Base-by-base conservation (phyloP, 2,329 filamentous ascomycete genomes). In the Aspergillus sp. region DNA sequence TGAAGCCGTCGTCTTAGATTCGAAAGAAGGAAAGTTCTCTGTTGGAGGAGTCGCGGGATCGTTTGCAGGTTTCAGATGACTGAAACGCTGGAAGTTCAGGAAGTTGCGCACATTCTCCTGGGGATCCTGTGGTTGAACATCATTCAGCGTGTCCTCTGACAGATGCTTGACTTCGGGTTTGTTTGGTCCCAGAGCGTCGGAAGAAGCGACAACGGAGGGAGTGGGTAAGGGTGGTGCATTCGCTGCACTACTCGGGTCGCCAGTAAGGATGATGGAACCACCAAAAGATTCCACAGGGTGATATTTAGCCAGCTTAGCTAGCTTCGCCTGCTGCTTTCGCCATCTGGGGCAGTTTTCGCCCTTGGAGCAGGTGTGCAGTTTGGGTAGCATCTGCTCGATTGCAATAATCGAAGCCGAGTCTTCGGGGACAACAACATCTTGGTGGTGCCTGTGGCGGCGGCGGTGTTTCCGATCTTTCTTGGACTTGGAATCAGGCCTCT, bases 71-170 rank as follows among this genome's bases (percentile, higher is more conserved):
- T 36, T 8, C 7, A 29, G 28, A 26, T 7, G 52, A 44, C 50
- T 57, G 28, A 64, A 30, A 66, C 85, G 83, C 65, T 95, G 90
- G 65, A 94, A 89, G 62, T 79, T 79, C 46, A 95, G 79, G 69
- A 94, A 96, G 55, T 94, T 86, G 62, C 86, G 82, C 46, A 96
- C 88, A 57, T 91, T 94, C 69, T 94, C 88, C 66, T 91, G 88
- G 10, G 88, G 86, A 61, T 95, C 88, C 47, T 85, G 77, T 29
- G 75, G 73, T 61, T 85, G 80, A 41, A 94, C 64, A 53, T 77
- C 80, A 50, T 81, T 81, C 32, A 94, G 81, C 41, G 77, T 76
- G 42, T 84, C 81, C 65, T 88, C 84, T 60, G 88, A 82, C 36
- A 95, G 79, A 38, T 69, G 71, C 52, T 90, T 77, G 29, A 83